Evolutionary conservation across 371 early-diverging fungal species (phyloP), one percentile per base, ranked within the genome.

Genomic region (Mucor lusitanicus): DNA sequence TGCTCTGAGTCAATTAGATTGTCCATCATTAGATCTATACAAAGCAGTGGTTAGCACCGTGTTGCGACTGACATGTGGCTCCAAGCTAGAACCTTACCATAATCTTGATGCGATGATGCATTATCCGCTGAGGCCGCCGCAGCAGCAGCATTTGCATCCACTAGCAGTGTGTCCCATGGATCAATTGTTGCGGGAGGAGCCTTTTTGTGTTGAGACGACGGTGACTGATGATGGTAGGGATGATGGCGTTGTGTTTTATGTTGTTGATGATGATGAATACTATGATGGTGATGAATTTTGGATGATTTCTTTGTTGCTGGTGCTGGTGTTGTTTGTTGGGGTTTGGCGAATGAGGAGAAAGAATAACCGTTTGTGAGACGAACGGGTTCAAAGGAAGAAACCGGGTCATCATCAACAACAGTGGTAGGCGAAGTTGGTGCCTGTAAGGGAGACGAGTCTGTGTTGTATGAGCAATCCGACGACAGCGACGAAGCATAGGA

Each of bases 161-260:
- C 59, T 27, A 64, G 57, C 9, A 69, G 30, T 21, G 65, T 67
- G 53, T 75, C 75, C 75, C 75, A 75, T 23, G 75, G 75, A 53
- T 67, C 63, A 27, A 67, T 64, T 2, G 72, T 59, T 15, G 30
- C 40, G 30, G 30, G 30, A 27, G 30, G 30, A 27, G 19, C 30
- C 21, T 40, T 28, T 32, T 53, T 39, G 12, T 11, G 17, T 25
- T 19, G 32, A 27, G 64, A n/a, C 54, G 63, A 27, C 53, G 53
- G 27, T 32, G 23, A 27, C 15, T 68, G 60, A 7, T 69, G 64
- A 30, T 30, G 30, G 48, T 71, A 67, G 32, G 67, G 72, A 33
- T 71, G 72, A 50, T 66, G 63, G 9, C 70, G 70, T 25, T 35
- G 39, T 17, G 68, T 3, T 37, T 57, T 68, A 48, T 55, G 69